These are phyloP conservation scores for Eutypella sp. DNA, from an alignment of 2,329 filamentous ascomycete genomes.

Conservation along the genomic window DNA sequence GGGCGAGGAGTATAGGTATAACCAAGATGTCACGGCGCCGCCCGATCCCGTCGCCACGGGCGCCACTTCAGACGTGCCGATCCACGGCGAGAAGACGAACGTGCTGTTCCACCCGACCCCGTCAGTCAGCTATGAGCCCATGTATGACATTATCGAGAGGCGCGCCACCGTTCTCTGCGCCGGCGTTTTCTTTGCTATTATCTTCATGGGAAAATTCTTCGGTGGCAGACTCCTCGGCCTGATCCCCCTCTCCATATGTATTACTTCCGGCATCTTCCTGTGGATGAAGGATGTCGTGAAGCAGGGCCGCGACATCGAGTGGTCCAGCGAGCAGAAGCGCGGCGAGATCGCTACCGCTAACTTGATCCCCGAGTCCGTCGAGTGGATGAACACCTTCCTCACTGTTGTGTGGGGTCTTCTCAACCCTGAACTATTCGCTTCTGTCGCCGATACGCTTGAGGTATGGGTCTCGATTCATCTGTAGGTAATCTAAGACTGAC, in stretches of 20 bases:
- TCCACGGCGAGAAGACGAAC: conserved; percentile 94
- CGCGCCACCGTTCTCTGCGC: conserved; percentile 66
- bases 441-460: conserved; percentile 84
- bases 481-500: background rate
- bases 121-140: conserved; percentile 82
- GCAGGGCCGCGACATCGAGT: conserved; percentile 78
- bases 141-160: conserved; percentile 71
- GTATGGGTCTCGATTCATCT: conserved; percentile 11
- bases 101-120: conserved; percentile 94
- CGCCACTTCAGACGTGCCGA: conserved; percentile 87
- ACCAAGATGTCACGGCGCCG: conserved; percentile 85
- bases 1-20: conserved; percentile 73
- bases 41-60: conserved; percentile 80
- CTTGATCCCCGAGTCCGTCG: conserved; percentile 85
- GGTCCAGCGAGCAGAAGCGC: conserved; percentile 79
- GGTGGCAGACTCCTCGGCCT: conserved; percentile 74
- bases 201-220: conserved; percentile 74
- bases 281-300: conserved; percentile 86
- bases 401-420: conserved; percentile 84
- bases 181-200: conserved; percentile 66
- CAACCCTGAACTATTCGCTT: conserved; percentile 92
- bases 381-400: conserved; percentile 92
- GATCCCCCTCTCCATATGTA: conserved; percentile 64
- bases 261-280: conserved; percentile 75
- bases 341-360: conserved; percentile 84